Conservation (phyloP, 2,329 filamentous ascomycete species). For the Cercospora brassicicola region DNA sequence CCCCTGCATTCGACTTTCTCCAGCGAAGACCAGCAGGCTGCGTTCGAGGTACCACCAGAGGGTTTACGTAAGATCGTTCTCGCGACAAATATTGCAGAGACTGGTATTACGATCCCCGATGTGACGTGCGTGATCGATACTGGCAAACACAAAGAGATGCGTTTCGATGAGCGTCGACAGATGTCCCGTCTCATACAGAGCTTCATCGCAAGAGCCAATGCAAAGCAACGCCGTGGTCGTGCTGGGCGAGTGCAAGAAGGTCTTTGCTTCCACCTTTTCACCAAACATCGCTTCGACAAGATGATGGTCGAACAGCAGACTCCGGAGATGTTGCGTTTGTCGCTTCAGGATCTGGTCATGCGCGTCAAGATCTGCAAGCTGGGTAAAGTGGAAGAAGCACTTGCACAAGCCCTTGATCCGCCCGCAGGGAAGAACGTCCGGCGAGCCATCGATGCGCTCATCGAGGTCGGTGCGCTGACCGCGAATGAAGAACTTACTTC, state of each 20-base stretch:
- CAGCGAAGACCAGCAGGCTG: conserved; percentile 92
- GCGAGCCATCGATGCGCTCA: conserved; percentile 84
- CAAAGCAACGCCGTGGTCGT: conserved; percentile 89
- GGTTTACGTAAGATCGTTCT: conserved; percentile 90
- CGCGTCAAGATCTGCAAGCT: conserved; percentile 97
- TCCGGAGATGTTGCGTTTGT: conserved; percentile 91
- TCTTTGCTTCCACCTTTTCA: conserved; percentile 94
- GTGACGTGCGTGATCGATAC: conserved; percentile 96
- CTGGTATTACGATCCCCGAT: conserved; percentile 96
- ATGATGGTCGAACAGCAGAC: conserved; percentile 88
- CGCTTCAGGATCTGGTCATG: conserved; percentile 90
- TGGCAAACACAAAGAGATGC: conserved; percentile 95
- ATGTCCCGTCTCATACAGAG: conserved; percentile 88
- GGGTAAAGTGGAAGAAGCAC: conserved; percentile 85
- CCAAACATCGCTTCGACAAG: conserved; percentile 80
- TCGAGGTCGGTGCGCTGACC: conserved; percentile 90
- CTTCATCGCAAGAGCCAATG: conserved; percentile 93
- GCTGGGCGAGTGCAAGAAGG: conserved; percentile 94
- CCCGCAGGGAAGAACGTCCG: conserved; percentile 90
- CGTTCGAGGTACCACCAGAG: conserved; percentile 79
- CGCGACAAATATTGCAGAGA: conserved; percentile 97
- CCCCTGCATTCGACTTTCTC: conserved; percentile 92
- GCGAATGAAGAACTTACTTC: conserved; percentile 78
- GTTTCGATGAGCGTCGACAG: conserved; percentile 90
- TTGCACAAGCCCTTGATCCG: conserved; percentile 83